Evolutionary conservation across 2,329 filamentous ascomycete species (phyloP), one percentile per base, ranked within the genome.

Genomic region (Diaporthe velutina): DNA sequence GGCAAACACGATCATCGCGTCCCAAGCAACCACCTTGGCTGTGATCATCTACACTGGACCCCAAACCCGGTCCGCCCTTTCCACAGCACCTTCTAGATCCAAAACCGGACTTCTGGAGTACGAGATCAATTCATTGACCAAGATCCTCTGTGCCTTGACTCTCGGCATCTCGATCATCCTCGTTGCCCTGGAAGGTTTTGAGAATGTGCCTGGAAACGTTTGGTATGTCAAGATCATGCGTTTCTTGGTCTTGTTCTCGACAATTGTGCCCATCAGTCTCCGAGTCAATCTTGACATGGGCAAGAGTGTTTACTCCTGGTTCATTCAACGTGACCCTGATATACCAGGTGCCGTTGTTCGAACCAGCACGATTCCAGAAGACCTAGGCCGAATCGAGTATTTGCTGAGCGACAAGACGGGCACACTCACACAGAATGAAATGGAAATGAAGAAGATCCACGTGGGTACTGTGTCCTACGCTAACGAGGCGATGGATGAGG

Each of bases 161-260:
- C 86, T 98, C 1, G 91, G 93, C 0, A 87, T 99, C 4, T 98
- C 96, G 0, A 89, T 98, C 77, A 89, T 98, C 55, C 90, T 99
- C 12, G 97, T 99, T 7, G 95, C 95, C 0, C 85, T 98, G 2
- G 93, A 98, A 83, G 93, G 95, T 0, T 97, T 98, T 77, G 88
- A 92, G 61, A 90, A 88, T 77, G 91, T 90, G 2, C 87, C 91
- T 71, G 90, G 89, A 28, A 90, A 91, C 71, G 86, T 90, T 33
- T 99, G 97, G 97, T 99, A 98, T 83, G 92, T 98, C 78, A 96
- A 97, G 77, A 98, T 98, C 80, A 97, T 98, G 92, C 93, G 96
- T n/a, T 99, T 98, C 82, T 86, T 99, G 77, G 97, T 99, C 76
- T 88, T 99, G 1, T 99, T 99, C 86, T 98, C 96, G n/a, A 98